phyloP scores from a whole-genome alignment of 2,329 filamentous ascomycete species.

The Penicillium aurantiogriseum region DNA sequence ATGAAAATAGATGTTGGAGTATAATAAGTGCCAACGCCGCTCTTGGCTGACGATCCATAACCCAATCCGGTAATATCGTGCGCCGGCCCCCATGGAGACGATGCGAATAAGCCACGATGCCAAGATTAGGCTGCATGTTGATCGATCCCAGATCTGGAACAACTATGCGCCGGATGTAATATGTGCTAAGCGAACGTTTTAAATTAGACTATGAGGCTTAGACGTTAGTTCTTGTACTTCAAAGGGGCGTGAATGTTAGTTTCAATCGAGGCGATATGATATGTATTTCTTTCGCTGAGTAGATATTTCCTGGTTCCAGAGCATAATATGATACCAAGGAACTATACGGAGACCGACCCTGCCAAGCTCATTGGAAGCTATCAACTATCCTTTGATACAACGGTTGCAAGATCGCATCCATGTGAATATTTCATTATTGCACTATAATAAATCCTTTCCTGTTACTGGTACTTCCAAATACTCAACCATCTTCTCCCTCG shows the following conservation, averaged over 20 bases:
- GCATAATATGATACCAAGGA: too few relatives aligned
- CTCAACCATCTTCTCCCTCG: conserved; percentile 19
- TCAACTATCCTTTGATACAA: not conserved
- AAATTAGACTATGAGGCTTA: not conserved
- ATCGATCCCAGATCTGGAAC: not conserved
- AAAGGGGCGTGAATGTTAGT: not conserved
- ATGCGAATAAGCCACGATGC: not conserved
- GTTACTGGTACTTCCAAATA: not conserved
- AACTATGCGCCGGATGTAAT: not conserved
- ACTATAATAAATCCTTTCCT: not conserved
- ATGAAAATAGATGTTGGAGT: not conserved
- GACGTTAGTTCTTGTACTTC: not conserved
- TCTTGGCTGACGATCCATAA: not conserved
- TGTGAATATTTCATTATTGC: too few relatives aligned
- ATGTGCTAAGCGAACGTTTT: not conserved
- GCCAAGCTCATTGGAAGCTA: not conserved
- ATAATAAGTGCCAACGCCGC: not conserved
- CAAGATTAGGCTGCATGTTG: not conserved
- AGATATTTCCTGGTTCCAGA: too few relatives aligned
- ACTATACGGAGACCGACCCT: not conserved
- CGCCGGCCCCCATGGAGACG: not conserved
- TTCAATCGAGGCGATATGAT: not conserved
- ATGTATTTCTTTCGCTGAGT: too few relatives aligned
- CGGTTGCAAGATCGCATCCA: not conserved
- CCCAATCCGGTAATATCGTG: too few relatives aligned